Percentiles rank a stretch among this genome's conserved stretches.
These are phyloP conservation scores for Heracleum sosnowskyi DNA, from an alignment of 129 eudicot genomes.

Conservation along the genomic window DNA sequence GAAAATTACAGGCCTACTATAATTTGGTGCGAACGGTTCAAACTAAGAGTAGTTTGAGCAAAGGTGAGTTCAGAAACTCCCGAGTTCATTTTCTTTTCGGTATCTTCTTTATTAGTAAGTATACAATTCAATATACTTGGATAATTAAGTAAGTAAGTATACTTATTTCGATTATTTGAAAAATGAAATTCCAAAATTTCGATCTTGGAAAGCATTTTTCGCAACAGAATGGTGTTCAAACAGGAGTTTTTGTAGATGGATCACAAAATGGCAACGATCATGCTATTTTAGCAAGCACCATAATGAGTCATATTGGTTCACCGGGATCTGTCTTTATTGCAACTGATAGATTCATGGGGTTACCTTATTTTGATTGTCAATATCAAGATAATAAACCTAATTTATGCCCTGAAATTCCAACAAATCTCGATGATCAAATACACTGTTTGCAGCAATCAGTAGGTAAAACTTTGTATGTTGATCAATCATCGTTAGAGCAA, in stretches of 20 bases:
- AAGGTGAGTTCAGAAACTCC: too few species aligned
- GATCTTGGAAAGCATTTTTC: conserved; percentile 3
- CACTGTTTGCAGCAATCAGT: conserved; percentile 17
- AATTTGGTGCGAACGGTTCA: too few species aligned
- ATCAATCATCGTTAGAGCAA: not conserved
- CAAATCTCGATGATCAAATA: not conserved
- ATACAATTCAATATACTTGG: too few species aligned
- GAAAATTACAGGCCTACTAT: too few species aligned
- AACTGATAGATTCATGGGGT: conserved; percentile 47
- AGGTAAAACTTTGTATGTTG: not conserved
- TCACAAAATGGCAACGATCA: conserved; percentile 21
- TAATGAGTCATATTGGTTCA: conserved; percentile 47
- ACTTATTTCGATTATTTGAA: not conserved
- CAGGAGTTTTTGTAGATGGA: conserved; percentile 27
- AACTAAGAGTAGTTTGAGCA: too few species aligned
- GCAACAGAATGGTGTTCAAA: conserved; percentile 28
- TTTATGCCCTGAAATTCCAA: conserved; percentile 8
- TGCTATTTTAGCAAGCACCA: conserved; percentile 11
- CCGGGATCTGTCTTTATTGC: conserved; percentile 47
- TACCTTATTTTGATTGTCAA: conserved; percentile 31
- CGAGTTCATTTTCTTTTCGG: too few species aligned
- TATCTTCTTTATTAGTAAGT: too few species aligned
- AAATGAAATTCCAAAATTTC: conserved; percentile 26
- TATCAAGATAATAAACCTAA: conserved; percentile 7
- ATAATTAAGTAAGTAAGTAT: too few species aligned